These are phyloP conservation scores for Cutaneotrichosporon dermatis DNA, from an alignment of 1,284 basidiomycete genomes.

Conservation along the genomic window DNA sequence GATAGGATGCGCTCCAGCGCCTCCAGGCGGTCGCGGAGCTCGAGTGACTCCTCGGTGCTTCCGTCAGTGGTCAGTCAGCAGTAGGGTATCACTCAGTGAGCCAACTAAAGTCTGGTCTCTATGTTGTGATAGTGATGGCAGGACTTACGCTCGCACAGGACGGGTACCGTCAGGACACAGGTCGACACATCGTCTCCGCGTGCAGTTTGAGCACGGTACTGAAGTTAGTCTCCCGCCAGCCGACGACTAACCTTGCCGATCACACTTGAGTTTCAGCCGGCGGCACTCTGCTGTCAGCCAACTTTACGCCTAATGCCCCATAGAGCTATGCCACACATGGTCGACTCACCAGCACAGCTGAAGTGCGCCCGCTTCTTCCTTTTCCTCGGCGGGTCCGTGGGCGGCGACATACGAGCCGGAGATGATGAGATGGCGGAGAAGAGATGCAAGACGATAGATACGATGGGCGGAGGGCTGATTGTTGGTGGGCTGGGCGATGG, in stretches of 20 bases:
- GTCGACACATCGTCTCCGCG: slow-evolving; percentile 25
- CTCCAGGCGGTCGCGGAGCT: slow-evolving; percentile 20
- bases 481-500: too few relatives aligned
- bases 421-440: neutral
- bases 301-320: too few relatives aligned
- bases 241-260: slow-evolving; percentile 16
- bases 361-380: slow-evolving; percentile 6
- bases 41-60: slow-evolving; percentile 12
- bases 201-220: slow-evolving; percentile 33
- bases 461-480: neutral
- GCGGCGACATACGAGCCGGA: slow-evolving; percentile 1
- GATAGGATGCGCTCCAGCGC: slow-evolving; percentile 23
- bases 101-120: too few relatives aligned
- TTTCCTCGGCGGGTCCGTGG: slow-evolving; percentile 2
- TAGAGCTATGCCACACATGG: neutral
- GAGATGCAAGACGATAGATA: neutral
- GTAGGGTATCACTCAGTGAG: too few relatives aligned
- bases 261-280: slow-evolving; percentile 29
- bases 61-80: neutral
- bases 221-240: neutral
- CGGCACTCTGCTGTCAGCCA: slow-evolving; percentile 22
- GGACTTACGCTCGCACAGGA: slow-evolving; percentile 19
- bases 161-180: slow-evolving; percentile 32
- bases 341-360: slow-evolving; percentile 9
- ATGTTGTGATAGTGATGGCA: neutral